Base-by-base conservation (phyloP, 495 filamentous ascomycete species). In the Aspergillus wentii region DNA sequence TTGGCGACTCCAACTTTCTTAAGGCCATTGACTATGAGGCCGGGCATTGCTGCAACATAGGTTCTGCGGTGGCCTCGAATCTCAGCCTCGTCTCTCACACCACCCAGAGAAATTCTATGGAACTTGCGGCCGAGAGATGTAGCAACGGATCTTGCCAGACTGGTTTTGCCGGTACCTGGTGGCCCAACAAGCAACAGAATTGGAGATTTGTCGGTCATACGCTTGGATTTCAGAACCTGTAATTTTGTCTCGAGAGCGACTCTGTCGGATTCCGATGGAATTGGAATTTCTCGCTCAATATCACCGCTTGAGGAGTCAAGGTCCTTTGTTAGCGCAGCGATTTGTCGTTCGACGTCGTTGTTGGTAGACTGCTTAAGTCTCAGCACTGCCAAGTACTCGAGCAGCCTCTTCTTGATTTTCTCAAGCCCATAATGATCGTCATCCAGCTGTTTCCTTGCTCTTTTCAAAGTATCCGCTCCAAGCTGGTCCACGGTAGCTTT, bases 41-140 rank as follows among this genome's bases (percentile, higher is more conserved):
- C 94, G 8, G 94, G 94, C 92, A 99, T 96, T 33, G 94, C 94
- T 9, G 94, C 94, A 38, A 99, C 92, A 57, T 99, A 99, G 2
- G 94, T 99, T 33, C 94, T 78, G 29, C 94, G 79, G 63, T 99
- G 94, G 5, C 94, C 94, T 32, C 94, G 74, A 43, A 99, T 97
- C 64, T 97, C 94, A 5, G 94, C 94, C 57, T 99, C 94, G 49
- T 97, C 94, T 18, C 91, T 68, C 14, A 99, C 90, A 50, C 94
- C 94, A 36, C 94, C 94, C 15, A 99, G 81, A 18, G 92, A 97
- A 43, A 99, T 96, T 20, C 94, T 80, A 57, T 97, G 91, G 64
- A 99, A 99, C 55, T 97, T 94, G 38, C 94, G 77, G 4, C 91
- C 90, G 14, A 99, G 74, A 8, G 94, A 88, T 9, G 83, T 82